Evolutionary conservation across 495 filamentous ascomycete species (phyloP).

Genomic region (Penicillium psychrofluorescens): DNA sequence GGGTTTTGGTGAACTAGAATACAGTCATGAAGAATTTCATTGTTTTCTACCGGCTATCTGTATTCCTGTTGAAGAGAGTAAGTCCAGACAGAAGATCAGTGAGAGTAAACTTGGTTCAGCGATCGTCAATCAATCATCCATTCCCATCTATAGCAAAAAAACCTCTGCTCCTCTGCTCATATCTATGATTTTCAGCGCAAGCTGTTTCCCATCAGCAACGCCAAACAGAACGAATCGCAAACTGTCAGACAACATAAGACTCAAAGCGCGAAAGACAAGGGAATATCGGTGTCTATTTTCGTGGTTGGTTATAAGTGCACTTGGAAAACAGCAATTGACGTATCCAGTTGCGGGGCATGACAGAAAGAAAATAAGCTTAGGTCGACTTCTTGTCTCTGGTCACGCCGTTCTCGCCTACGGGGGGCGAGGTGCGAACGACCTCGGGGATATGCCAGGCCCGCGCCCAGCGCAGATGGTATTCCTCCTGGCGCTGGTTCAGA

Average conservation of each 20-base stretch:
- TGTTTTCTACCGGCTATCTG: too few species aligned
- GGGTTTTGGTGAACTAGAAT: too few species aligned
- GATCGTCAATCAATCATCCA: too few species aligned
- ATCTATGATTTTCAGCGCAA: too few species aligned
- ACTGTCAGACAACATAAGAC: background rate
- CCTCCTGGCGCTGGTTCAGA: conserved; percentile 66
- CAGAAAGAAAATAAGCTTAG: conserved; percentile 9
- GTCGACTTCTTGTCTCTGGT: conserved; percentile 34
- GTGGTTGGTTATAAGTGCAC: too few species aligned
- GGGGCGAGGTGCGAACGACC: conserved; percentile 38
- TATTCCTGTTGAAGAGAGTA: too few species aligned
- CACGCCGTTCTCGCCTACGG: conserved; percentile 18
- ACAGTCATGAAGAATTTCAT: too few species aligned
- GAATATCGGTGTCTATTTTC: background rate
- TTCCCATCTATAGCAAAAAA: too few species aligned
- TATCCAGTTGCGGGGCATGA: background rate
- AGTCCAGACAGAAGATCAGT: too few species aligned
- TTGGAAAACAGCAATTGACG: too few species aligned
- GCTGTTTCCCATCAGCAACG: background rate
- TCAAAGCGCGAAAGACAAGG: background rate
- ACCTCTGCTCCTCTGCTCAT: too few species aligned
- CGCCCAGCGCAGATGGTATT: conserved; percentile 71
- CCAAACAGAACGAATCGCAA: background rate
- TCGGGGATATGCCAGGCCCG: conserved; percentile 59
- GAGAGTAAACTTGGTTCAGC: too few species aligned